Evolutionary conservation across 2,329 filamentous ascomycete genomes (phyloP).

Genomic region (Alternaria sp.): DNA sequence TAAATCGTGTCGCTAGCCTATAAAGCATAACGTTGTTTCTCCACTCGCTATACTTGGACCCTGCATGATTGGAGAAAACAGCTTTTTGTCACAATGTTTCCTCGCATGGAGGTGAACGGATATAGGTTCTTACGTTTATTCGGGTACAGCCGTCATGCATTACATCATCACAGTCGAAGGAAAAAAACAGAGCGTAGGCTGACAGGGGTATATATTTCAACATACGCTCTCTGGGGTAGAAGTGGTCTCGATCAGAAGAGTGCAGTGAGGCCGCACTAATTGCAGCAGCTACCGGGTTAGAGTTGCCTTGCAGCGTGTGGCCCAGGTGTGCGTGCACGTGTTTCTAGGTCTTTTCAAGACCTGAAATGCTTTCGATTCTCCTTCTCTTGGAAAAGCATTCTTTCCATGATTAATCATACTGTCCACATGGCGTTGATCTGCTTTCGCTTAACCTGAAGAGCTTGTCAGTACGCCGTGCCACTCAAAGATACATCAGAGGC

Average conservation of each 20-base stretch:
- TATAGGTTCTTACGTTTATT: background rate
- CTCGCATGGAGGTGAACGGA: slow-evolving; percentile 8
- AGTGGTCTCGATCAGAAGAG: background rate
- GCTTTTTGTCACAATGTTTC: background rate
- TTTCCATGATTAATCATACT: slow-evolving; percentile 42
- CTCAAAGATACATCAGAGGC: background rate
- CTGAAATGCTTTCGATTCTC: background rate
- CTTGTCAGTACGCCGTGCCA: slow-evolving; percentile 20
- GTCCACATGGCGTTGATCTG: slow-evolving; percentile 73
- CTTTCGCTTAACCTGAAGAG: slow-evolving; percentile 63
- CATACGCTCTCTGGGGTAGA: background rate
- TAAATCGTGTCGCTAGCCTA: background rate
- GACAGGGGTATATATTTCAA: background rate
- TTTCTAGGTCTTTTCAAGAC: background rate
- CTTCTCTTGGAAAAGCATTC: background rate
- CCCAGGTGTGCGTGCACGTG: background rate
- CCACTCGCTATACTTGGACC: background rate
- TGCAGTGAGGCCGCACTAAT: background rate
- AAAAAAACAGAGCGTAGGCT: background rate
- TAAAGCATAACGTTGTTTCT: background rate
- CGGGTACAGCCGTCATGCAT: slow-evolving; percentile 10
- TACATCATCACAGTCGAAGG: slow-evolving; percentile 2
- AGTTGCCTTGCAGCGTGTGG: background rate
- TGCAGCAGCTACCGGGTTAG: background rate
- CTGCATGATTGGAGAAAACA: slow-evolving; percentile 1